phyloP scores from a whole-genome alignment of 2,329 filamentous ascomycete species.

The Trichothecium roseum region DNA sequence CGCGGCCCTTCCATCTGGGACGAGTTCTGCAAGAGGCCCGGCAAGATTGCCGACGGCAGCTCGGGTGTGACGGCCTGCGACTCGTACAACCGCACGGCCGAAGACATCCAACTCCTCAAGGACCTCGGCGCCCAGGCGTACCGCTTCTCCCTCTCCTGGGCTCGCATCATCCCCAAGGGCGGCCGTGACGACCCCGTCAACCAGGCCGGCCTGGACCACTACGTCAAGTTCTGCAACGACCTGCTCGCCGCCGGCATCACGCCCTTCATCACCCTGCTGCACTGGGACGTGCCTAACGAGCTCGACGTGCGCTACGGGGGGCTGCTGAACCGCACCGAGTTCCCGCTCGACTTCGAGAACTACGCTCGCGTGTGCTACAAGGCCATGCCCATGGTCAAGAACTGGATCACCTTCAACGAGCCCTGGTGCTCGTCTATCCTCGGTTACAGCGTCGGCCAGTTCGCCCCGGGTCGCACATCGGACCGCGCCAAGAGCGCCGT shows the following conservation, averaged over 20 bases:
- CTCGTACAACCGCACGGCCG: slow-evolving; percentile 68
- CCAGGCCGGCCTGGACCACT: slow-evolving; percentile 66
- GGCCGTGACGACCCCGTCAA: slow-evolving; percentile 76
- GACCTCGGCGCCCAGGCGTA: slow-evolving; percentile 63
- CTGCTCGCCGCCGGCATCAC: slow-evolving; percentile 65
- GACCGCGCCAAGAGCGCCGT: slow-evolving; percentile 60
- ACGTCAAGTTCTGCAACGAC: slow-evolving; percentile 69
- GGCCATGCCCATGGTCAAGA: slow-evolving; percentile 64
- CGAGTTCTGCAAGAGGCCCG: slow-evolving; percentile 69
- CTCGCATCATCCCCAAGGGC: slow-evolving; percentile 76
- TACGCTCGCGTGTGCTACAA: slow-evolving; percentile 71
- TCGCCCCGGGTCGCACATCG: slow-evolving; percentile 74
- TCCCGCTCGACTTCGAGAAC: slow-evolving; percentile 68
- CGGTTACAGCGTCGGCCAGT: slow-evolving; percentile 67
- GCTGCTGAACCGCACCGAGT: slow-evolving; percentile 70
- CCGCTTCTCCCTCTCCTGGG: slow-evolving; percentile 79
- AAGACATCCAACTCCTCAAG: slow-evolving; percentile 72
- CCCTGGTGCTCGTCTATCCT: slow-evolving; percentile 78
- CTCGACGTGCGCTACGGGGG: slow-evolving; percentile 76
- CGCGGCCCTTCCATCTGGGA: slow-evolving; percentile 83
- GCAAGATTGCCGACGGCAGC: slow-evolving; percentile 71
- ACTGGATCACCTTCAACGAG: slow-evolving; percentile 90
- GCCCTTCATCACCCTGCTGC: slow-evolving; percentile 74
- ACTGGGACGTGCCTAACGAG: slow-evolving; percentile 78
- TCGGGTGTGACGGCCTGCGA: slow-evolving; percentile 74